Conservation (phyloP, 2,329 filamentous ascomycete species). For the Dothistroma septosporum region DNA sequence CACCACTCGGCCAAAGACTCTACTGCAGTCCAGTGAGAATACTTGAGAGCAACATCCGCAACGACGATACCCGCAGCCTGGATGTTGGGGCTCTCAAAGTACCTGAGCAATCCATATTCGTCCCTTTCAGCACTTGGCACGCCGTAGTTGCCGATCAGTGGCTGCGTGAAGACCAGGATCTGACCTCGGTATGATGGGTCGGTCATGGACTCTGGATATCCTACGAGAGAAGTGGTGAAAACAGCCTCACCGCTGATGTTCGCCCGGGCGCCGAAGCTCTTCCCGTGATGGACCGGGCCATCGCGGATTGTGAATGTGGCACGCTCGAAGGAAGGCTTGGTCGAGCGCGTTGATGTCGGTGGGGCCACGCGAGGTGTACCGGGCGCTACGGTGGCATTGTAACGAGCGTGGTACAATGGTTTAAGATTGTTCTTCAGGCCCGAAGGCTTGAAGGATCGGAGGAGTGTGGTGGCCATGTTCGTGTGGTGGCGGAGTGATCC, state of each 20-base stretch:
- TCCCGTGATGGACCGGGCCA: constrained; percentile 92
- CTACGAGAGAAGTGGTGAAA: constrained; percentile 96
- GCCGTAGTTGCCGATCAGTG: constrained; percentile 96
- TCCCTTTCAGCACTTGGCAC: constrained; percentile 84
- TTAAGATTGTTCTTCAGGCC: constrained; percentile 44
- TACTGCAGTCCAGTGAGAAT: constrained; percentile 98
- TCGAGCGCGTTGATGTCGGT: constrained; percentile 47
- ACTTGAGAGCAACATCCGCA: constrained; percentile 85
- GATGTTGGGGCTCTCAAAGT: constrained; percentile 97
- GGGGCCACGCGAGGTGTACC: constrained; percentile 65
- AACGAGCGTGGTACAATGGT: constrained; percentile 45
- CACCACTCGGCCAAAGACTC: constrained; percentile 93
- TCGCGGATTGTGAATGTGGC: constrained; percentile 95
- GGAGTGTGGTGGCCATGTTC: constrained; percentile 46
- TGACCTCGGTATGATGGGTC: constrained; percentile 73
- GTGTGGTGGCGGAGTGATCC: constrained; percentile 21
- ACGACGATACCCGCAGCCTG: constrained; percentile 96
- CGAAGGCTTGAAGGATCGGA: constrained; percentile 53
- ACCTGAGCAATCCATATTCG: constrained; percentile 84
- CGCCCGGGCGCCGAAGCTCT: constrained; percentile 90
- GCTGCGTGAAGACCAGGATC: constrained; percentile 97
- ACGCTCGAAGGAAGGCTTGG: constrained; percentile 67
- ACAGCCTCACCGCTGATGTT: constrained; percentile 98
- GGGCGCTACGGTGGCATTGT: constrained; percentile 62
- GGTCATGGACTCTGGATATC: constrained; percentile 86